Percentiles rank a stretch among this genome's conserved stretches.
Conservation (phyloP, 108 stramenopile genomes). For the Licmophora abbreviata region DNA sequence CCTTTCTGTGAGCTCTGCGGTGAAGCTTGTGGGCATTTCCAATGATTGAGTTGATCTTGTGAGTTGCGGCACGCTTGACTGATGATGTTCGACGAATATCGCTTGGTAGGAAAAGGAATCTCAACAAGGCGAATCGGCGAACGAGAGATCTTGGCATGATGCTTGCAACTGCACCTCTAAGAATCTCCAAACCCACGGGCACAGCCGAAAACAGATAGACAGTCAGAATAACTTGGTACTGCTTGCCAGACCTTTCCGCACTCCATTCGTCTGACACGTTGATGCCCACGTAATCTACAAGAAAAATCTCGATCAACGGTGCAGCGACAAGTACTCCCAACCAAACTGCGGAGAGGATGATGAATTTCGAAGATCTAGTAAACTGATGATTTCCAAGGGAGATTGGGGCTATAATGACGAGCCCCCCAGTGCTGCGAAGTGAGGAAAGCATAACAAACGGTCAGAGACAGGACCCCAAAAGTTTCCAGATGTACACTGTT, state of each 20-base stretch:
- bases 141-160: not conserved
- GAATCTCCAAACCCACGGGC: not conserved
- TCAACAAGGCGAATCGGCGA: not conserved
- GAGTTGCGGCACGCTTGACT: not conserved
- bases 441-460: not conserved
- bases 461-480: too few species aligned
- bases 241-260: not conserved
- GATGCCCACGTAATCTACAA: not conserved
- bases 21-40: not conserved
- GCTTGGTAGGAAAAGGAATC: not conserved
- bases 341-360: not conserved
- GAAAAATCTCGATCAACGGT: not conserved
- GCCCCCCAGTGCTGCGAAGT: not conserved
- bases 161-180: not conserved
- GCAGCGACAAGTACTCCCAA: not conserved
- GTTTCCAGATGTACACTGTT: not conserved
- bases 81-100: not conserved
- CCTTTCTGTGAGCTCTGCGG: not conserved
- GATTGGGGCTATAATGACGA: not conserved
- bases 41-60: not conserved
- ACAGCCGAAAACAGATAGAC: not conserved
- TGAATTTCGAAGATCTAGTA: not conserved
- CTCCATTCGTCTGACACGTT: not conserved
- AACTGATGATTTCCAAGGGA: not conserved
- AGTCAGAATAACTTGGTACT: not conserved